Percentiles rank a stretch among this genome's conserved stretches.
phyloP scores from a whole-genome alignment of 164 flowering plant genomes.

The Dillenia turbinata region DNA sequence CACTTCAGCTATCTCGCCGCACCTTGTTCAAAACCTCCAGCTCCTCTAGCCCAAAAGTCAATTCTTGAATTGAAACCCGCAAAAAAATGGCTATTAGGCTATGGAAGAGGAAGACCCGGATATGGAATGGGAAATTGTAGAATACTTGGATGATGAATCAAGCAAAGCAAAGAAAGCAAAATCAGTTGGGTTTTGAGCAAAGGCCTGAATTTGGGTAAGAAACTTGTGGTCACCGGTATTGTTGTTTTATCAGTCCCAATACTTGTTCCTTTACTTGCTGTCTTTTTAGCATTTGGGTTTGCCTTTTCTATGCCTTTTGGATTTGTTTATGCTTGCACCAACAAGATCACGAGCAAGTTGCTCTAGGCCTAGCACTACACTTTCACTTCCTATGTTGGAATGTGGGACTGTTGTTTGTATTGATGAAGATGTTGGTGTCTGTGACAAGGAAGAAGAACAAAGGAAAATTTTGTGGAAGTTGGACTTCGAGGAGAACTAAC shows the following conservation, averaged over 20 bases:
- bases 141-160: constrained; percentile 1
- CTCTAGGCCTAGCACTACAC: constrained; percentile 20
- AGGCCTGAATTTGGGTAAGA: constrained; percentile 56
- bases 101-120: constrained; percentile 15
- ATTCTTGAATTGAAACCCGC: too few relatives aligned
- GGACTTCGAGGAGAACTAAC: constrained; percentile 8
- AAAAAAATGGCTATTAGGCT: too few relatives aligned
- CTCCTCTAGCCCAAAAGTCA: too few relatives aligned
- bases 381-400: constrained; percentile 8
- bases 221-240: constrained; percentile 46
- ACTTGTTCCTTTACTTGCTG: constrained; percentile 63
- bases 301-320: constrained; percentile 60
- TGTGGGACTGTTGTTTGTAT: background rate
- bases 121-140: constrained; percentile 22
- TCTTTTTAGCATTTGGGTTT: constrained; percentile 53
- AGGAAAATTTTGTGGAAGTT: background rate
- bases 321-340: constrained; percentile 56
- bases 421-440: constrained; percentile 3
- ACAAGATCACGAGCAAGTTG: constrained; percentile 58
- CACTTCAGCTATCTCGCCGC: too few relatives aligned
- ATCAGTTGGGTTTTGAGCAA: constrained; percentile 30
- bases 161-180: constrained; percentile 11
- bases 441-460: background rate
- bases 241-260: constrained; percentile 63
- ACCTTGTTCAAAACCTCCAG: too few relatives aligned